Evolutionary conservation across 2,329 filamentous ascomycete genomes (phyloP), one percentile per base, ranked within the genome.

Genomic region (Neopestalotiopsis clavispora): DNA sequence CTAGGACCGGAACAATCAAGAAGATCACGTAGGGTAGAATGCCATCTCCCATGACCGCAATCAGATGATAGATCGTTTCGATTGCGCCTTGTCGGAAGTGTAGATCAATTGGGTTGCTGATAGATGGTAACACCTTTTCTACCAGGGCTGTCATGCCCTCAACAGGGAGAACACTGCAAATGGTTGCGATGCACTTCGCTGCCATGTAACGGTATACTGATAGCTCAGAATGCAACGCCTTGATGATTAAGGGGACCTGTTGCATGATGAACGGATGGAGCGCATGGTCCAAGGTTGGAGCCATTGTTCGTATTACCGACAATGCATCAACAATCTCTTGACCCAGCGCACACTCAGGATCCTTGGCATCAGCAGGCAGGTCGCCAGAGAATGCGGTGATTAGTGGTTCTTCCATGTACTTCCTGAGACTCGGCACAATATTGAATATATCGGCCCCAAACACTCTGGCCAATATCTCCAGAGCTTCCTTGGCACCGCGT

Each of bases 1-100:
- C 96, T 65, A 99, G 87, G 4, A 99, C 96, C 14, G 96, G 96
- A 13, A 98, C 97, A 69, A 99, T 97, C 72, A 99, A 89, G 89
- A 99, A 99, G 75, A 99, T 98, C 71, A 99, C 96, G 76, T 99
- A 99, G 3, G 97, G 96, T 38, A 99, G 83, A 68, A 99, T 99
- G 49, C 90, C 89, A 78, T 98, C 96, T 71, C 97, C 96, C 96
- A 99, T 99, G 65, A 98, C 95, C 70, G 97, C 94, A 72, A 99
- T 99, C 69, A 99, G 85, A 80, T 99, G 96, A 78, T 99, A 99
- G 69, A 99, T 93, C 74, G 91, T 94, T 81, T 99, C 96, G 68
- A 97, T 96, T 5, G 94, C 94, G 71, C 96, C 96, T 83, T 99
- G 96, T 52, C 96, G 91, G 81, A 92, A 92, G 77, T 94, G 91